Evolutionary conservation across 306 rosid species (phyloP), one percentile per base, ranked within the genome.

Genomic region (Vicia faba): DNA sequence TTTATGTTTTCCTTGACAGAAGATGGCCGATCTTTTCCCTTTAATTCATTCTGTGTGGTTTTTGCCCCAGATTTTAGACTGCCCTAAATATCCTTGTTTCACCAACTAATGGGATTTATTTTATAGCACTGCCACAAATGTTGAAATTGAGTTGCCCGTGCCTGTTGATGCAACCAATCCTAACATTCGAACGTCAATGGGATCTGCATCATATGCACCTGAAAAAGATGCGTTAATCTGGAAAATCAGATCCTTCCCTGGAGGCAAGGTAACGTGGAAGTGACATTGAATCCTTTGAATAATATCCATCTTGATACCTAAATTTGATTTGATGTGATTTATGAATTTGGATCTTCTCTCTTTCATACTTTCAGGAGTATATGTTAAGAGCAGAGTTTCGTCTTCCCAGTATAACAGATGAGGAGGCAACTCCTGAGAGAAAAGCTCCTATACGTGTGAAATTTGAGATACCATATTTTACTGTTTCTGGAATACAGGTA

Each of bases 141-240:
- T 92, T 65, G 98, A 89, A 84, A 92, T 89, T 71, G 92, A 89
- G 83, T 70, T 92, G 75, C 98, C 98, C 50, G 96, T 92, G 70
- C 85, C 87, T 75, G 80, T 84, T 69, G 98, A 92, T 83, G 96
- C 96, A 43, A 89, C 95, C 23, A 92, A 92, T 79, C 98, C 98
- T 46, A 78, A 84, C 67, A 82, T 89, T 60, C 90, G 98, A 66
- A 92, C 98, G 39, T 92, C 98, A 76, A 89, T 92, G 96, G 98
- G 96, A 55, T 87, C 98, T 82, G 98, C 98, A 25, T 48, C 95
- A 33, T 92, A 92, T 89, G 98, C 98, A 68, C 98, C 98, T 35
- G 96, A 92, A 84, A 84, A 78, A 28, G 98, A 92, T 76, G 96
- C 98, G 1, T 82, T 92, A 19, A 68, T 89, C 67, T 92, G 98